Percentiles rank a stretch among this genome's conserved stretches.
Evolutionary conservation across 257 asterid genomes (phyloP).

Genomic region (Lycium barbarum): DNA sequence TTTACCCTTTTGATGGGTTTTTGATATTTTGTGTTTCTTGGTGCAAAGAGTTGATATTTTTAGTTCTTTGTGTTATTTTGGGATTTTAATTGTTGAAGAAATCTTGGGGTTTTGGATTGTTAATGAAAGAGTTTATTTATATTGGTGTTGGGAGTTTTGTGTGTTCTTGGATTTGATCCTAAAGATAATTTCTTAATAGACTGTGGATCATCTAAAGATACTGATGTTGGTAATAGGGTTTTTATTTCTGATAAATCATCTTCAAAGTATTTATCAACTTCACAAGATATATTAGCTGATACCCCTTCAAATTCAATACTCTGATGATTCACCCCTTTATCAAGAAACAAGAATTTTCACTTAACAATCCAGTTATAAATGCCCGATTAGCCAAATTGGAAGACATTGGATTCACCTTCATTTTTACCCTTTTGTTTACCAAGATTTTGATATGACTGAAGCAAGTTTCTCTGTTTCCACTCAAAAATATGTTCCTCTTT

Average conservation of each 20-base stretch:
- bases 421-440: conserved; percentile 41
- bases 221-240: conserved; percentile 37
- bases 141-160: conserved; percentile 37
- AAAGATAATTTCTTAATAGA: conserved; percentile 44
- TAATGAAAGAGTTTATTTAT: conserved; percentile 30
- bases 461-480: conserved; percentile 71
- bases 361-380: conserved; percentile 42
- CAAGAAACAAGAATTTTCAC: conserved; percentile 51
- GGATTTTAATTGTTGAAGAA: conserved; percentile 38
- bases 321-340: conserved; percentile 39
- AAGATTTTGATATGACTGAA: conserved; percentile 53
- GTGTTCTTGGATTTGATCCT: conserved; percentile 50
- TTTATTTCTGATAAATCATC: conserved; percentile 51
- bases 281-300: conserved; percentile 45
- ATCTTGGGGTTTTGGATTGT: conserved; percentile 32
- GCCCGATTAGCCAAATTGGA: conserved; percentile 41
- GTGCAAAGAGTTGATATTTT: conserved; percentile 10
- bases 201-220: conserved; percentile 52
- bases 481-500: conserved; percentile 47
- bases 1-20: conserved; percentile 43
- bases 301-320: conserved; percentile 35
- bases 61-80: conserved; percentile 13
- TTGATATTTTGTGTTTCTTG: conserved; percentile 9
- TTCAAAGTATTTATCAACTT: conserved; percentile 42
- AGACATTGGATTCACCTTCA: conserved; percentile 56